Percentiles rank a stretch among this genome's conserved stretches.
Evolutionary conservation across 768 basidiomycete species (phyloP).

Genomic region (Hydnomerulius pinastri): DNA sequence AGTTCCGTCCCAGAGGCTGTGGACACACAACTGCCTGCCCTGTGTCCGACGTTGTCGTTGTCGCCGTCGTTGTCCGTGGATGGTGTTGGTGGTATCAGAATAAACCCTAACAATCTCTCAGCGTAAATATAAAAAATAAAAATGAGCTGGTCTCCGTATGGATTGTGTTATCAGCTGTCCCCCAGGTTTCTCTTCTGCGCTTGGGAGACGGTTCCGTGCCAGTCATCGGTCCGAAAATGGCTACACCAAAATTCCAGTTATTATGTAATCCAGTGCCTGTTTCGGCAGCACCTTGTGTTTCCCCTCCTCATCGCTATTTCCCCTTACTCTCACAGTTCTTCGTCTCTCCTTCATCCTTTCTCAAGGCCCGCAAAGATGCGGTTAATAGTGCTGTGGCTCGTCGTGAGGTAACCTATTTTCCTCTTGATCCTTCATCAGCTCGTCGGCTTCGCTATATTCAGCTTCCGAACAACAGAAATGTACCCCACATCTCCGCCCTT

Average conservation of each 20-base stretch:
- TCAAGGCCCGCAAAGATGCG: not conserved
- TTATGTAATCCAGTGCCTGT: not conserved
- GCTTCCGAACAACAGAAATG: constrained; percentile 1
- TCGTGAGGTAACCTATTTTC: not conserved
- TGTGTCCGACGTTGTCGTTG: no score
- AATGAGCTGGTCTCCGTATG: not conserved
- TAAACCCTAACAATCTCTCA: not conserved
- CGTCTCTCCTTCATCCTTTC: not conserved
- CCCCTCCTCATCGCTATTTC: not conserved
- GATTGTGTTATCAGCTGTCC: not conserved
- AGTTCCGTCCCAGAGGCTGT: not conserved
- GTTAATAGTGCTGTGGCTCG: not conserved
- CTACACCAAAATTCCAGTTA: no score
- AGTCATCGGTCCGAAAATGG: constrained; percentile 27
- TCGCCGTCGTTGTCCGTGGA: no score
- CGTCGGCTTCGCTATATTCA: not conserved
- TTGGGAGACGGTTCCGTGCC: constrained; percentile 21
- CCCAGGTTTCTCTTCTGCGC: constrained; percentile 12
- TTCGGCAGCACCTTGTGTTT: no score
- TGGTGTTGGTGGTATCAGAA: no score
- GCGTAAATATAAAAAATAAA: not conserved
- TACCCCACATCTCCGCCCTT: constrained; percentile 27
- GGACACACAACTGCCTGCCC: no score
- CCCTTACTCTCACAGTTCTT: not conserved
- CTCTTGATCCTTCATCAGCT: not conserved